Evolutionary conservation across 1,284 basidiomycete species (phyloP), one percentile per base, ranked within the genome.

Genomic region (Afroboletus lepidellus): DNA sequence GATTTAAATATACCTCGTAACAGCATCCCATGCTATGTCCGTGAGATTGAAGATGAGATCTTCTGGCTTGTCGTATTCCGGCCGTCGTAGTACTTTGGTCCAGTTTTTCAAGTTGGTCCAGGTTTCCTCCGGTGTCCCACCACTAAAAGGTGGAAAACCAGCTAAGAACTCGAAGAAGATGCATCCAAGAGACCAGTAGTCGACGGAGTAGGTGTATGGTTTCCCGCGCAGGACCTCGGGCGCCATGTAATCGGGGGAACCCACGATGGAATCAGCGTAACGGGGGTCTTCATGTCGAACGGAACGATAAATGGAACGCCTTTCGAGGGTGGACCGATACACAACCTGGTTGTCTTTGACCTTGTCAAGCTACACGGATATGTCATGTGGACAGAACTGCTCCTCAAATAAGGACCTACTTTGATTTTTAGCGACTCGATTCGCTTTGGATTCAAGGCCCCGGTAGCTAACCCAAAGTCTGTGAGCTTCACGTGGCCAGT

Each of bases 41-140:
- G 84, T 84, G 58, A 99, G 77, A 74, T 99, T 99, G 79, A 99
- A 99, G 62, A 99, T 94, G 48, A 96, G 77, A 72, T 99, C 97
- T 69, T 99, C 95, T 3, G 91, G 90, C 59, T 92, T 89, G 67
- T 98, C 94, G 65, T 99, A 99, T 60, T 97, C 90, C 1, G 97
- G 97, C 56, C 97, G 74, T 20, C 90, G 79, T 5, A 99, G 79
- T 3, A 95, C 92, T 61, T 90, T 90, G 23, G 87, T 83, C 97
- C 97, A 99, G 70, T 98, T 98, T 74, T 98, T 98, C 61, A 99
- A 75, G 71, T 99, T 99, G 20, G 94, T 94, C 94, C 97, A 99
- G 0, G 97, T 99, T 73, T 99, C 97, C 64, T 99, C 96, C 0
- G 95, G 90, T 0, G 90, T 94, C 39, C 89, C 85, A 13, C 97